These are phyloP conservation scores for Phytophthora pluvialis DNA, from an alignment of 352 stramenopile species.

Conservation along the genomic window DNA sequence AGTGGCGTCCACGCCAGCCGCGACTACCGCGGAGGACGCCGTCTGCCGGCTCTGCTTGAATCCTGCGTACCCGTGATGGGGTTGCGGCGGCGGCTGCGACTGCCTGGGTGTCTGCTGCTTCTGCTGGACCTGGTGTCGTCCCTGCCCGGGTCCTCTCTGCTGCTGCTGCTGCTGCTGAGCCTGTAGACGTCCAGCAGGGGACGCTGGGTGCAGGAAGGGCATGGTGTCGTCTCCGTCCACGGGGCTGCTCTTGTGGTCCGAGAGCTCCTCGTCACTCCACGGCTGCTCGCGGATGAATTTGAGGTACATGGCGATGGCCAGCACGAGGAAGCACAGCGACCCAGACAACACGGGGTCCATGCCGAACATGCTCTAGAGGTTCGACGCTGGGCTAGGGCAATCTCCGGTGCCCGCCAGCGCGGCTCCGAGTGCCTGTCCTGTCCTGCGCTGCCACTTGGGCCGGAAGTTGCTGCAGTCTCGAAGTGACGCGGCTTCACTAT, in stretches of 20 bases:
- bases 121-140: constrained; percentile 49
- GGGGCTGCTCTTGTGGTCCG: constrained; percentile 66
- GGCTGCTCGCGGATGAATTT: constrained; percentile 86
- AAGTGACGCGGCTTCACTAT: constrained; percentile 28
- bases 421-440: background rate
- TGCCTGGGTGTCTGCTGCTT: constrained; percentile 48
- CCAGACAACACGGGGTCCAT: constrained; percentile 89
- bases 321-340: constrained; percentile 88
- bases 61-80: constrained; percentile 47
- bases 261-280: constrained; percentile 61
- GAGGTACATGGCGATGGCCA: constrained; percentile 90
- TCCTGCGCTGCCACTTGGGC: constrained; percentile 11
- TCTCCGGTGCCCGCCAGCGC: constrained; percentile 8
- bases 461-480: constrained; percentile 19
- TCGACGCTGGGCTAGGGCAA: background rate
- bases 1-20: constrained; percentile 14
- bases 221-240: constrained; percentile 67
- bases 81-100: constrained; percentile 49
- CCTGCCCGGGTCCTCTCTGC: constrained; percentile 41
- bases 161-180: constrained; percentile 38
- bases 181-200: constrained; percentile 52
- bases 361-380: constrained; percentile 19
- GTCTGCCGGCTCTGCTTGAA: constrained; percentile 49
- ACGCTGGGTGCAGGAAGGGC: constrained; percentile 74
- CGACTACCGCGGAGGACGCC: constrained; percentile 22